Evolutionary conservation across 176 grass and related monocot species (phyloP).

Genomic region (Ensete ventricosum): DNA sequence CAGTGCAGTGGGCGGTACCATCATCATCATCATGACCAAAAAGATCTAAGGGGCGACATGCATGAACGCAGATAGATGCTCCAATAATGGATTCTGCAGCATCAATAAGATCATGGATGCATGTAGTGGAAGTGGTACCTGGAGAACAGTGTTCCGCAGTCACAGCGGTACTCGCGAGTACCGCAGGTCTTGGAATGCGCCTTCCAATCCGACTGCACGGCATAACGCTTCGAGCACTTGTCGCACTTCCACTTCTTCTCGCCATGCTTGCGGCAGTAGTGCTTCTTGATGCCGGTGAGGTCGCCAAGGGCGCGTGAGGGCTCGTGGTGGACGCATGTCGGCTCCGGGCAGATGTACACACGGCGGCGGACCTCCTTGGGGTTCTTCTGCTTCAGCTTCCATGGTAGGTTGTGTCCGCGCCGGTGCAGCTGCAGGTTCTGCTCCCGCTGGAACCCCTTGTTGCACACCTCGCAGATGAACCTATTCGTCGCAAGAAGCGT

Average conservation of each 20-base stretch:
- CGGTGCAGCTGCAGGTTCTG: slow-evolving; percentile 30
- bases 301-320: slow-evolving; percentile 18
- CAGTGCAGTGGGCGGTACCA: no score
- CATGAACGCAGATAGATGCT: no score
- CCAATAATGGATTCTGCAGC: no score
- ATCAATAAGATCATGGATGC: no score
- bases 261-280: slow-evolving; percentile 23
- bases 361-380: slow-evolving; percentile 21
- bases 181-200: slow-evolving; percentile 26
- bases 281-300: slow-evolving; percentile 26
- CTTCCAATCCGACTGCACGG: slow-evolving; percentile 28
- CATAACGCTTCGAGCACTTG: slow-evolving; percentile 22
- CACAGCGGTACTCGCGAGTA: slow-evolving; percentile 25
- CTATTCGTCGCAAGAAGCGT: slow-evolving; percentile 15
- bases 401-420: slow-evolving; percentile 25
- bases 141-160: slow-evolving; percentile 26
- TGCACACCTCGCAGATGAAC: slow-evolving; percentile 25
- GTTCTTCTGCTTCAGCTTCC: slow-evolving; percentile 29
- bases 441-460: slow-evolving; percentile 26
- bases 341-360: slow-evolving; percentile 21
- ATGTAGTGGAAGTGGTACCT: neutral
- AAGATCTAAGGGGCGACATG: no score
- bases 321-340: slow-evolving; percentile 17
- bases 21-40: no score
- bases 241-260: slow-evolving; percentile 28